Conservation (phyloP, 805 yeast species). For the Peterozyma xylosa region DNA sequence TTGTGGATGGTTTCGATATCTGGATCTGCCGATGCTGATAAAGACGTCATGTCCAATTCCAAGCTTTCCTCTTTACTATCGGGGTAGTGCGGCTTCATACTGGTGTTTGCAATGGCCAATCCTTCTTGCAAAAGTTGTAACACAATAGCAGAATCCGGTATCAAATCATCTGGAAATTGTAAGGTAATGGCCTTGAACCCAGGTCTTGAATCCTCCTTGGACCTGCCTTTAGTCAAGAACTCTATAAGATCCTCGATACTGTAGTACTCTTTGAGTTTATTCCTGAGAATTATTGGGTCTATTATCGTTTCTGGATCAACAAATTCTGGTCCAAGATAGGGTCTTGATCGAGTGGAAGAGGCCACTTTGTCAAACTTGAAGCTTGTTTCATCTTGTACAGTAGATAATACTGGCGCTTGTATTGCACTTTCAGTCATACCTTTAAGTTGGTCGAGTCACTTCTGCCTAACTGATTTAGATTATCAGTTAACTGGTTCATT, state of each 20-base stretch:
- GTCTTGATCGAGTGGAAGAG: slow-evolving; percentile 16
- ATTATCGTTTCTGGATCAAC: background rate
- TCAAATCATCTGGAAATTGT: slow-evolving; percentile 82
- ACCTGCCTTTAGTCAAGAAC: slow-evolving; percentile 7
- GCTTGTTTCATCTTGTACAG: slow-evolving; percentile 57
- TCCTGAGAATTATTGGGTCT: background rate
- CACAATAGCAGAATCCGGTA: slow-evolving; percentile 72
- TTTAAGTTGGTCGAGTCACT: too few species aligned
- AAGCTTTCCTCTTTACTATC: background rate
- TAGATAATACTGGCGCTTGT: slow-evolving; percentile 54
- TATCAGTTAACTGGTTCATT: too few species aligned
- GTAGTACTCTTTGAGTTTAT: slow-evolving; percentile 2
- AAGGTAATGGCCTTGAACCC: slow-evolving; percentile 55
- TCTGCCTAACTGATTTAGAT: too few species aligned
- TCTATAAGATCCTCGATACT: slow-evolving; percentile 12
- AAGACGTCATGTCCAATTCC: slow-evolving; percentile 9
- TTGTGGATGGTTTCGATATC: slow-evolving; percentile 16
- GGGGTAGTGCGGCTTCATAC: slow-evolving; percentile 1
- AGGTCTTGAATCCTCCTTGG: slow-evolving; percentile 16
- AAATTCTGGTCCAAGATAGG: slow-evolving; percentile 15
- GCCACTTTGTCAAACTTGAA: slow-evolving; percentile 41
- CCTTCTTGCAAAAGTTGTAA: slow-evolving; percentile 43
- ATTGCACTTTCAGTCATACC: too few species aligned
- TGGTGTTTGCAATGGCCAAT: slow-evolving; percentile 13
- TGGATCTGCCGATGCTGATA: background rate